phyloP scores from a whole-genome alignment of 2,329 filamentous ascomycete genomes.

The Xylariaceae sp. region DNA sequence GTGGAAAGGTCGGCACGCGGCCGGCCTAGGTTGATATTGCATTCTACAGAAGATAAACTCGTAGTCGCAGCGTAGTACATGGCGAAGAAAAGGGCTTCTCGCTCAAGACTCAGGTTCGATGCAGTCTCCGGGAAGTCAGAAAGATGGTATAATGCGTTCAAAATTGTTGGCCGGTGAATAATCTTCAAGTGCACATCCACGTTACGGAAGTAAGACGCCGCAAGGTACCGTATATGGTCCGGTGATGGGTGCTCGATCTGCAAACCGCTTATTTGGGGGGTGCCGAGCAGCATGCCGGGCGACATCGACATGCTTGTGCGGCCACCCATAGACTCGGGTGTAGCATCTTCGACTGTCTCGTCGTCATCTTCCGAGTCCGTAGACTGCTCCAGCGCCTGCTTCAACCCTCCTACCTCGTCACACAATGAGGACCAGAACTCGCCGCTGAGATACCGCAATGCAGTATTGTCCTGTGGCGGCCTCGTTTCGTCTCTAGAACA shows the following conservation, averaged over 20 bases:
- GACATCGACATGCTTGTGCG: constrained; percentile 9
- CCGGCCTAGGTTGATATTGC: constrained; percentile 43
- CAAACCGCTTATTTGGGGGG: constrained; percentile 27
- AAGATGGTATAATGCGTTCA: constrained; percentile 42
- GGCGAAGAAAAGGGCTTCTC: constrained; percentile 49
- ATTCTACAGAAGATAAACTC: constrained; percentile 42
- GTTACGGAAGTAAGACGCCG: constrained; percentile 46
- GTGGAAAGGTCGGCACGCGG: constrained; percentile 41
- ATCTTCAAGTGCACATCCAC: constrained; percentile 53
- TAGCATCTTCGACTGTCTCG: constrained; percentile 37
- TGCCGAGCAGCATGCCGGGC: constrained; percentile 37
- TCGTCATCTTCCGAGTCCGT: constrained; percentile 48
- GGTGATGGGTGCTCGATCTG: constrained; percentile 44
- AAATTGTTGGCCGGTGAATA: constrained; percentile 49
- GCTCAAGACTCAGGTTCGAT: constrained; percentile 31
- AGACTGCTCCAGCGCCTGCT: constrained; percentile 50
- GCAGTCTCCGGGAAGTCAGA: constrained; percentile 38
- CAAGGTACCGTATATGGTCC: constrained; percentile 46
- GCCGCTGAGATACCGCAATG: constrained; percentile 47
- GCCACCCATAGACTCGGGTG: constrained; percentile 29
- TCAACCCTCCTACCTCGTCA: constrained; percentile 52
- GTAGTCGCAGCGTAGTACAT: constrained; percentile 51
- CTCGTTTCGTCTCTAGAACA: neutral
- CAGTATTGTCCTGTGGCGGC: constrained; percentile 30
- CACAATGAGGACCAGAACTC: constrained; percentile 53